phyloP scores from a whole-genome alignment of 2,329 filamentous ascomycete genomes.

The Pseudocercospora musae region DNA sequence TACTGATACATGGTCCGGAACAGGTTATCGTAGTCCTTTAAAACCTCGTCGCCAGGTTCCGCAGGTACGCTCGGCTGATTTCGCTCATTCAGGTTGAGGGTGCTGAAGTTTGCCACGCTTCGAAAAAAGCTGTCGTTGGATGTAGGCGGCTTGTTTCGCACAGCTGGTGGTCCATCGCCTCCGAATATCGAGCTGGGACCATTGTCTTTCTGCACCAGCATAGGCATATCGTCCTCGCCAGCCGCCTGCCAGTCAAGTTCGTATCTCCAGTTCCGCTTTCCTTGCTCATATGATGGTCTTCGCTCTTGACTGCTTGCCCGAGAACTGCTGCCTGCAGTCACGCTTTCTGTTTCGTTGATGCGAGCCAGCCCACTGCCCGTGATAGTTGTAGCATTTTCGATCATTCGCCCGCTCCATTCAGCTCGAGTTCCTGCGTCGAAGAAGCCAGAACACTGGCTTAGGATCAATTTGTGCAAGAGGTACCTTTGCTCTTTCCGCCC shows the following conservation, averaged over 20 bases:
- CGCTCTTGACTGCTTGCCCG: conserved; percentile 41
- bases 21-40: conserved; percentile 92
- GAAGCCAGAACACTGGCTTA: conserved; percentile 88
- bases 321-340: conserved; percentile 32
- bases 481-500: conserved; percentile 76
- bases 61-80: conserved; percentile 43
- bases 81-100: conserved; percentile 46
- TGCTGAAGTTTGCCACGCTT: conserved; percentile 76
- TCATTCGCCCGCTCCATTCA: conserved; percentile 30
- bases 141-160: conserved; percentile 61
- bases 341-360: conserved; percentile 30
- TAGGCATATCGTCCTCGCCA: conserved; percentile 66
- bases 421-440: conserved; percentile 66
- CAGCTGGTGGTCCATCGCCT: conserved; percentile 44
- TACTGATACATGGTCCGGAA: conserved; percentile 97
- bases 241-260: conserved; percentile 74
- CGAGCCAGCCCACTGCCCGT: conserved; percentile 20
- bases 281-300: conserved; percentile 30
- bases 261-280: conserved; percentile 73
- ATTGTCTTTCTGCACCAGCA: conserved; percentile 77
- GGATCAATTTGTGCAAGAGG: conserved; percentile 79
- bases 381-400: conserved; percentile 9
- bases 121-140: conserved; percentile 74
- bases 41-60: conserved; percentile 65
- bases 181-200: conserved; percentile 30